These are phyloP conservation scores for Parafenestella ontariensis DNA, from an alignment of 2,329 filamentous ascomycete genomes.

Conservation along the genomic window DNA sequence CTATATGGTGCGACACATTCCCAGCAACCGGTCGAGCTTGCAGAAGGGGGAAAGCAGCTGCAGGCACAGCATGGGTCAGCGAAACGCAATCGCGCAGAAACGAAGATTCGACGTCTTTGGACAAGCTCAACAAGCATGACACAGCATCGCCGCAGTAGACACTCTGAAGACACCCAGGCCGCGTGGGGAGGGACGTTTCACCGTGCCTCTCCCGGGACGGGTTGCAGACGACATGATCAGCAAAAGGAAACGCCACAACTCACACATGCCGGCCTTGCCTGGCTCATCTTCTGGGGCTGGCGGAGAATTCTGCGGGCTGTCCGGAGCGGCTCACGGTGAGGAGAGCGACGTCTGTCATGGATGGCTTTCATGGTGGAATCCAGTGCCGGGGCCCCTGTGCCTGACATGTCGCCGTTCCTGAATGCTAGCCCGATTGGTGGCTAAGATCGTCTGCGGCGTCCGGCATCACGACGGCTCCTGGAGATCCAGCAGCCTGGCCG, in stretches of 20 bases:
- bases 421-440: conserved; percentile 32
- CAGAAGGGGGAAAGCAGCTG: conserved; percentile 50
- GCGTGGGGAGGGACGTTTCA: conserved; percentile 25
- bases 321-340: conserved; percentile 22
- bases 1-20: conserved; percentile 49
- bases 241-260: conserved; percentile 24
- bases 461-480: conserved; percentile 26
- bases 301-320: conserved; percentile 24
- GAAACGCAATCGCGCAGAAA: conserved; percentile 21
- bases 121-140: conserved; percentile 28
- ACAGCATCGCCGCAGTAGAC: conserved; percentile 19
- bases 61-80: conserved; percentile 41
- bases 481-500: conserved; percentile 26
- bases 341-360: conserved; percentile 9
- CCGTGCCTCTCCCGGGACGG: conserved; percentile 23
- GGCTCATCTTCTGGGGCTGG: conserved; percentile 42
- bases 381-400: conserved; percentile 21
- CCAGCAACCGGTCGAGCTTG: conserved; percentile 49
- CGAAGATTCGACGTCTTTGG: conserved; percentile 24
- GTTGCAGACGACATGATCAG: conserved; percentile 13
- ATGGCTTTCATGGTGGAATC: conserved; percentile 16
- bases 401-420: conserved; percentile 31
- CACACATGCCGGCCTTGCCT: conserved; percentile 47
- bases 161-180: conserved; percentile 19
- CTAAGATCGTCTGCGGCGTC: conserved; percentile 30